Base-by-base conservation (phyloP, 371 early-diverging fungal species). In the Apophysomyces ossiformis region DNA sequence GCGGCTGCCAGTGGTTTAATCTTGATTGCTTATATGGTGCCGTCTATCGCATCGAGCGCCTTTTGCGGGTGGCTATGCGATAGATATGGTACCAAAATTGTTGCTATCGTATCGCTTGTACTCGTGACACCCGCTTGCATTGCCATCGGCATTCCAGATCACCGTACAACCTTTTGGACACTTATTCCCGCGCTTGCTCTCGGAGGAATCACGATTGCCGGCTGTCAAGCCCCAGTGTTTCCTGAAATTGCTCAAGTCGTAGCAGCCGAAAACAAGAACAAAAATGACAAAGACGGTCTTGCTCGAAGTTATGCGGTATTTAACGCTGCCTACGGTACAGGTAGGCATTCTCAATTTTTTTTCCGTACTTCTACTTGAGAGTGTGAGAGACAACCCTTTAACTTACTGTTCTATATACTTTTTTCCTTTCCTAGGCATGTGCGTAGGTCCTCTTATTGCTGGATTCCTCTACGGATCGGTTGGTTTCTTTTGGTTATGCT, bases 1-100 rank as follows among this genome's bases (percentile, higher is more conserved):
- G 83, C 85, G 64, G 80, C 85, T 8, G 77, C 77, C 7, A 79
- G 84, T 64, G 85, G 88, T 64, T 64, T 88, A 5, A 85, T 87
- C 38, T 76, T 88, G 39, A 68, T 86, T 37, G 84, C 88, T n/a
- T 85, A 82, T 18, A 80, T 80, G 70, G 63, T 86, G 6, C 82
- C 85, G 4, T 74, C 74, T 32, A 71, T 76, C n/a, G 75, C 74
- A 1, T 68, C 83, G 9, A 84, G 77, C 15, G 74, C 81, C 11
- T 58, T 83, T 46, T 75, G 72, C 21, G 81, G 81, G 6, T 72
- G 74, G 76, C 67, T 82, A 63, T 87, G 81, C 58, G 81, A 81
- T 44, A 67, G 61, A 26, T 75, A 72, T 46, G 81, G 81, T 5
- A 70, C 76, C 15, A 81, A 81, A 57, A 69, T 77, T 50, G 76